Evolutionary conservation across 108 stramenopile species (phyloP).

Genomic region (Conticribra guillardii): DNA sequence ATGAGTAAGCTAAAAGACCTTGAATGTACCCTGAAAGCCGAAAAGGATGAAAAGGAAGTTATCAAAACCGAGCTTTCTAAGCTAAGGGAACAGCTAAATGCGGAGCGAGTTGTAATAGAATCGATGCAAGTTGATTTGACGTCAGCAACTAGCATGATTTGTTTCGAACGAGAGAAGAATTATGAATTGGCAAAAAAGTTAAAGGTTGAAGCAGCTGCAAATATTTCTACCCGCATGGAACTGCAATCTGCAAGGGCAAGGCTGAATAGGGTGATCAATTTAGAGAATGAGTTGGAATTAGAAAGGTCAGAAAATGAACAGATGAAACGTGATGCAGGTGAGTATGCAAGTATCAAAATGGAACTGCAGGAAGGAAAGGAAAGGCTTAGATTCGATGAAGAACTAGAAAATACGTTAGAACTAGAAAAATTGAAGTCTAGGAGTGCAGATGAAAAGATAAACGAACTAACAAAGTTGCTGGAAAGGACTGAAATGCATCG

Average conservation of each 20-base stretch:
- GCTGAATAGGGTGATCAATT: slow-evolving; percentile 6
- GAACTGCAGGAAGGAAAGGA: slow-evolving; percentile 17
- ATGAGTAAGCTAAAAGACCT: slow-evolving; percentile 3
- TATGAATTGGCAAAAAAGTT: slow-evolving; percentile 18
- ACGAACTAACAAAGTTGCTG: not conserved
- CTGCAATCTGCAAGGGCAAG: slow-evolving; percentile 17
- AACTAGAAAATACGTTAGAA: not conserved
- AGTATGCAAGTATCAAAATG: not conserved
- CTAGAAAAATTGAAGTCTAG: slow-evolving; percentile 1
- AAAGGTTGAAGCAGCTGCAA: slow-evolving; percentile 5
- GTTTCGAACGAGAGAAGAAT: not conserved
- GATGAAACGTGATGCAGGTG: slow-evolving; percentile 5
- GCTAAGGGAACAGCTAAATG: slow-evolving; percentile 1
- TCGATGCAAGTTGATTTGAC: slow-evolving; percentile 3
- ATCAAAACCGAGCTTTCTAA: not conserved
- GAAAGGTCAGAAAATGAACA: slow-evolving; percentile 6
- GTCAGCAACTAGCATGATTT: not conserved
- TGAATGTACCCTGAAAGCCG: not conserved
- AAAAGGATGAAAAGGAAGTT: slow-evolving; percentile 6
- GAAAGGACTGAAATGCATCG: not conserved
- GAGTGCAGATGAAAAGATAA: not conserved
- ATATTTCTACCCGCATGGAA: slow-evolving; percentile 16
- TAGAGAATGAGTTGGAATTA: slow-evolving; percentile 8
- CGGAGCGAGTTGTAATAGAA: not conserved
- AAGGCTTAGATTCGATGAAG: slow-evolving; percentile 1